Percentiles rank a stretch among this genome's conserved stretches.
Conservation (phyloP, 1,284 basidiomycete species). For the Malassezia slooffiae region DNA sequence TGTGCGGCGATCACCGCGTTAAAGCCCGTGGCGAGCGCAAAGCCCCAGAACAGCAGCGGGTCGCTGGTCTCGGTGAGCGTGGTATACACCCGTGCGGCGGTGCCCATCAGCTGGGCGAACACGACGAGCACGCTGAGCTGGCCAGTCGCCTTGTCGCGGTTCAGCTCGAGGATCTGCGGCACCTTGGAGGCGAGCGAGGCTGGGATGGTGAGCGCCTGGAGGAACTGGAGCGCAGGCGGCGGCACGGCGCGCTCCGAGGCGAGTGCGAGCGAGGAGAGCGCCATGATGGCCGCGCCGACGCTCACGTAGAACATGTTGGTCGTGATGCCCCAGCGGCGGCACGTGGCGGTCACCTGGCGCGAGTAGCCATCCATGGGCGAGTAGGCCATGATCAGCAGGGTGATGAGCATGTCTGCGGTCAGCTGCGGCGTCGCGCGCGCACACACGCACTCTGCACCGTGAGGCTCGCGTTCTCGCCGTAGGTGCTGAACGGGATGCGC, state of each 20-base stretch:
- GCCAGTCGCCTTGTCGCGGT: slow-evolving; percentile 34
- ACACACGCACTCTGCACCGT: slow-evolving; percentile 33
- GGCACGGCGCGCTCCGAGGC: slow-evolving; percentile 27
- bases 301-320: slow-evolving; percentile 17
- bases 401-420: slow-evolving; percentile 39
- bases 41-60: slow-evolving; percentile 40
- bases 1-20: slow-evolving; percentile 41
- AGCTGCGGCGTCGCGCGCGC: background rate
- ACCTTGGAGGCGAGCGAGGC: slow-evolving; percentile 43
- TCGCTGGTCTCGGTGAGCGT: slow-evolving; percentile 45
- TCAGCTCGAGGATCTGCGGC: slow-evolving; percentile 42
- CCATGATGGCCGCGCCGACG: slow-evolving; percentile 68
- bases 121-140: slow-evolving; percentile 44
- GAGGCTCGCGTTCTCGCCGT: slow-evolving; percentile 53
- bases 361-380: slow-evolving; percentile 31
- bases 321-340: slow-evolving; percentile 5
- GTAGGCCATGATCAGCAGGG: slow-evolving; percentile 35
- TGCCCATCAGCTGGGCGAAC: slow-evolving; percentile 42
- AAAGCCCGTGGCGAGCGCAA: slow-evolving; percentile 42
- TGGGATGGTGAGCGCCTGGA: slow-evolving; percentile 40
- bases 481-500: slow-evolving; percentile 82
- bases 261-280: slow-evolving; percentile 58
- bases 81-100: slow-evolving; percentile 42
- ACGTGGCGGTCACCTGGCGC: slow-evolving; percentile 16
- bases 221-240: slow-evolving; percentile 21